Base-by-base conservation (phyloP, 306 rosid genomes). In the Rubus idaeus region DNA sequence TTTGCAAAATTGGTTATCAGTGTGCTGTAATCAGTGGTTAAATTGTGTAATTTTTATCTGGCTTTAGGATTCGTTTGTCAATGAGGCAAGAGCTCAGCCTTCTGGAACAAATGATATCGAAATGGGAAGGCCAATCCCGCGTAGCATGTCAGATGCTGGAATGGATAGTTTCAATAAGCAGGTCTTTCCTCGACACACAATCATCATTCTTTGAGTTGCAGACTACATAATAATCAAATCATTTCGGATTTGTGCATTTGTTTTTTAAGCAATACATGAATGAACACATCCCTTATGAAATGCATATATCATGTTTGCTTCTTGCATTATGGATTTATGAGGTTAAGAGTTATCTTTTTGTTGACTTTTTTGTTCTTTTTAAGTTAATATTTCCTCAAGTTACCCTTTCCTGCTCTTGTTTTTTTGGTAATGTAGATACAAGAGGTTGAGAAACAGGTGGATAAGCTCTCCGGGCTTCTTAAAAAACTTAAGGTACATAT, bases 121-220 rank as follows among this genome's bases (percentile, higher is more conserved):
- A 84, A 92, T 90, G 96, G 98, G 97, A 79, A 86, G 80, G 60
- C 96, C 78, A 68, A 80, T 65, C 68, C 83, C 84, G 0, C 81
- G 73, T 40, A 84, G 83, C 83, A 78, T 80, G 74, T 72, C 86
- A 47, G 91, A 89, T 80, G 41, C 83, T 68, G 98, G 93, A 75
- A 89, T 89, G 96, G 93, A 86, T 41, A 75, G 87, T 75, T 93
- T 93, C 82, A 91, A 93, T 83, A 93, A 91, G 82, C 95, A 93
- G 98, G 98, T 93, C 40, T 72, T 55, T 80, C 47, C 73, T 75
- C 77, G 21, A 23, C 79, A 56, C 46, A 52, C 30, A 64, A 8
- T 60, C 71, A 71, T 42, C 0, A 45, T 16, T 9, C 53, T 58
- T 60, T 74, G 26, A 39, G 21, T 60, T 70, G 64, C 50, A 37